These are phyloP conservation scores for Citrullus colocynthis DNA, from an alignment of 306 rosid species.

Conservation along the genomic window DNA sequence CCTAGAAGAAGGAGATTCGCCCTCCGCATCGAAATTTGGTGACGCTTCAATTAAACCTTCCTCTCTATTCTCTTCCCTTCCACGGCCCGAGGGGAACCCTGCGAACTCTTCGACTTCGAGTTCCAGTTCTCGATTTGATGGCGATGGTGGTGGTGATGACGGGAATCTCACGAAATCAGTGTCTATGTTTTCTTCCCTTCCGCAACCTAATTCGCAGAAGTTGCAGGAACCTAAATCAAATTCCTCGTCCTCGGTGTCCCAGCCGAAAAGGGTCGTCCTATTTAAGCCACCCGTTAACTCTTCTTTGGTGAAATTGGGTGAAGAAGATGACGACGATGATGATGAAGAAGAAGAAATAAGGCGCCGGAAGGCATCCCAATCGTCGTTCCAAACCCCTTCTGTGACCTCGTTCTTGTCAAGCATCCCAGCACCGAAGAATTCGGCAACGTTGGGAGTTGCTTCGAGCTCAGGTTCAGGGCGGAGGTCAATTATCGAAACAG, in stretches of 20 bases:
- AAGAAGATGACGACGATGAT: conserved; percentile 29
- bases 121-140: neutral
- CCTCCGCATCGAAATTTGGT: neutral
- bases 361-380: conserved; percentile 24
- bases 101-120: neutral
- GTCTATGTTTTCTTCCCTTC: conserved; percentile 21
- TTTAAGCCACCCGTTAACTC: conserved; percentile 59
- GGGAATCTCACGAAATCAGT: conserved; percentile 1
- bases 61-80: conserved; percentile 33
- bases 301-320: conserved; percentile 16
- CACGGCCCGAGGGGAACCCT: conserved; percentile 34
- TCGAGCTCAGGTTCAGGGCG: conserved; percentile 44
- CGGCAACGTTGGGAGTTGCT: conserved; percentile 51
- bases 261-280: conserved; percentile 46
- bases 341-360: conserved; percentile 23
- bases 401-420: conserved; percentile 52
- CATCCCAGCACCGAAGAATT: conserved; percentile 72
- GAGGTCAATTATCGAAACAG: conserved; percentile 48
- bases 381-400: conserved; percentile 28
- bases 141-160: neutral
- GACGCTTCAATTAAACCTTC: conserved; percentile 19
- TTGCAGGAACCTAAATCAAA: conserved; percentile 12
- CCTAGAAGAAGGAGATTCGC: neutral
- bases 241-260: conserved; percentile 20
- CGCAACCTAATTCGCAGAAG: conserved; percentile 45